Conservation (phyloP, 441 rosid species). For the Sinapis alba region DNA sequence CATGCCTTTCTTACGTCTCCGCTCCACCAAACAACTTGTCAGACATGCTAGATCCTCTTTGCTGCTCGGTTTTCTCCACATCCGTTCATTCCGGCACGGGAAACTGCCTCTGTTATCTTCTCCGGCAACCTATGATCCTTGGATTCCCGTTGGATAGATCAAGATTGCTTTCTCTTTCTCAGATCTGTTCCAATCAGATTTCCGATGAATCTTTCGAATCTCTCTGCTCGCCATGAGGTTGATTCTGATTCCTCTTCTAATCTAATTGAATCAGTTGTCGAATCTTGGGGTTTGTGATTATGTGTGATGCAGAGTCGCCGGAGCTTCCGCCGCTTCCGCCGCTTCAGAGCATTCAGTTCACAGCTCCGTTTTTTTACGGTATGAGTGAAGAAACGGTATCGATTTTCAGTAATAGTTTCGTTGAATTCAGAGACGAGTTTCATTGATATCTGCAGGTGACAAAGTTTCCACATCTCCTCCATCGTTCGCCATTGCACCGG, state of each 20-base stretch:
- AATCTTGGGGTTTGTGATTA: neutral
- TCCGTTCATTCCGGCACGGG: constrained; percentile 43
- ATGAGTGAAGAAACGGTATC: neutral
- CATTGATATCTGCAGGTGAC: constrained; percentile 28
- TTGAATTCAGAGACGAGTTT: constrained; percentile 9
- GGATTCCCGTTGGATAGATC: constrained; percentile 75
- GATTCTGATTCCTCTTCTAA: neutral
- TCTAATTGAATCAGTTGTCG: neutral
- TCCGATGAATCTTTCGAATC: constrained; percentile 42
- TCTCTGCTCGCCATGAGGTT: constrained; percentile 49
- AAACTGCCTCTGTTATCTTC: constrained; percentile 69
- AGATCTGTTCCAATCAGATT: constrained; percentile 40
- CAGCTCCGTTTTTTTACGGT: constrained; percentile 45
- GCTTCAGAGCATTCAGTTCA: constrained; percentile 39
- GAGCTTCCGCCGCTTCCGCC: constrained; percentile 72
- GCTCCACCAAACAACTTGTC: constrained; percentile 59
- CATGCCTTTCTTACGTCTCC: constrained; percentile 74
- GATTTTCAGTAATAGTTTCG: neutral
- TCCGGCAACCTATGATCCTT: constrained; percentile 61
- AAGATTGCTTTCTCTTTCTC: constrained; percentile 55
- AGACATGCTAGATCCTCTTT: constrained; percentile 42
- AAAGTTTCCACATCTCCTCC: constrained; percentile 14
- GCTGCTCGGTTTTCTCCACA: constrained; percentile 62
- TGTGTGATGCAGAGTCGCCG: constrained; percentile 44
- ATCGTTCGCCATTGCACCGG: constrained; percentile 5